Base-by-base conservation (phyloP, 805 yeast genomes). In the Candida michaelii region DNA sequence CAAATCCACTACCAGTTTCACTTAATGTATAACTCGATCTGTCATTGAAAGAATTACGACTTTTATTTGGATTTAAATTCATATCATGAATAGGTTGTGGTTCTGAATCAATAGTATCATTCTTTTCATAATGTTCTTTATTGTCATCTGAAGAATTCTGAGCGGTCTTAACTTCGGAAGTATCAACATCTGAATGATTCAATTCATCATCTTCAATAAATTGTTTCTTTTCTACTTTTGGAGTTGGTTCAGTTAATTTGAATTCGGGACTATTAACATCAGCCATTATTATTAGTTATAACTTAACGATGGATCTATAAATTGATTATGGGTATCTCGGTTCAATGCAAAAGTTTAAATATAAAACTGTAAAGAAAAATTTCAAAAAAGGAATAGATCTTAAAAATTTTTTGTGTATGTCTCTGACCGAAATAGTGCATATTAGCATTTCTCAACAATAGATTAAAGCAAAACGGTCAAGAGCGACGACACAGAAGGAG, bases 1-100 rank as follows among this genome's bases (percentile, higher is more conserved):
- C 63, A 48, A 64, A 69, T 2, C 75, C 75, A 14, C 71, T 64
- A 16, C 55, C 60, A 1, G 36, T 48, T 34, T 59, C 62, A 47
- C 62, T 59, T 31, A 54, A 44, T 10, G 60, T 52, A 11, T 46
- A 39, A 39, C 55, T 51, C 6, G 62, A 51, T 36, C 56, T 40
- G 5, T 37, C 47, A 18, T 35, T 12, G 27, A 39, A 40, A 2
- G 33, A 45, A 17, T 44, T 40, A 2, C 27, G 37, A 11, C 16
- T 24, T 14, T 40, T 42, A 2, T 25, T 30, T 16, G 31, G 30
- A 12, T 40, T 16, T 32, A 35, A 17, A 2, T 14, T 14, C 59
- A 53, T 54, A n/a, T 43, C 52, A 4, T 27, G 37, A 15, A 40
- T 44, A 9, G 46, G 45, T 24, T 27, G 13, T 12, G 59, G 59